Evolutionary conservation across 306 rosid species (phyloP).

Genomic region (Sicyos baderoa): DNA sequence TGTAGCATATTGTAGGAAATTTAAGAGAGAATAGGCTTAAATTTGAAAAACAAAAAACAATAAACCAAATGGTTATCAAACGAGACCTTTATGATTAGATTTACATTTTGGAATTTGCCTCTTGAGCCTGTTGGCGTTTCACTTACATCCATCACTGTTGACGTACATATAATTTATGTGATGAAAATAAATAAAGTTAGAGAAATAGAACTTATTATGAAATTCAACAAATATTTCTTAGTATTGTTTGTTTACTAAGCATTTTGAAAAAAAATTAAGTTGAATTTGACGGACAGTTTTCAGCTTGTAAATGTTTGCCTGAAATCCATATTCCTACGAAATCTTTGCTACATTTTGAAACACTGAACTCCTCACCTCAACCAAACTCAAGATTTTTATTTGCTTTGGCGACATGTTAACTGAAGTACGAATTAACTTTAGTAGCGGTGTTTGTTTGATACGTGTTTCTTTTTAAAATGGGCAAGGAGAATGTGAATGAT

Average conservation of each 20-base stretch:
- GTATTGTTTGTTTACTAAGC: too few species aligned
- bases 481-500: too few species aligned
- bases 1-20: too few species aligned
- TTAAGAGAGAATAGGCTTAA: too few species aligned
- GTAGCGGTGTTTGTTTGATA: background rate
- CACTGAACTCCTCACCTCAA: background rate
- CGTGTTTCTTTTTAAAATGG: background rate
- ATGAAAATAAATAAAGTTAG: too few species aligned
- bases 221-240: too few species aligned
- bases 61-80: too few species aligned
- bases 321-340: background rate
- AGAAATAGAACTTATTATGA: too few species aligned
- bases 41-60: too few species aligned
- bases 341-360: background rate
- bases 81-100: background rate
- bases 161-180: too few species aligned
- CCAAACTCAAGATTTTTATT: background rate
- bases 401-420: background rate
- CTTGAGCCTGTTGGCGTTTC: background rate
- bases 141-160: too few species aligned
- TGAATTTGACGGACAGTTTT: background rate
- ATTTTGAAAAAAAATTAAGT: background rate
- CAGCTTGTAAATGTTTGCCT: background rate
- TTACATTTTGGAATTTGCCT: conserved; percentile 1
- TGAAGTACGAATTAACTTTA: background rate